phyloP scores from a whole-genome alignment of 2,329 filamentous ascomycete genomes.

The Scytalidium lignicola region DNA sequence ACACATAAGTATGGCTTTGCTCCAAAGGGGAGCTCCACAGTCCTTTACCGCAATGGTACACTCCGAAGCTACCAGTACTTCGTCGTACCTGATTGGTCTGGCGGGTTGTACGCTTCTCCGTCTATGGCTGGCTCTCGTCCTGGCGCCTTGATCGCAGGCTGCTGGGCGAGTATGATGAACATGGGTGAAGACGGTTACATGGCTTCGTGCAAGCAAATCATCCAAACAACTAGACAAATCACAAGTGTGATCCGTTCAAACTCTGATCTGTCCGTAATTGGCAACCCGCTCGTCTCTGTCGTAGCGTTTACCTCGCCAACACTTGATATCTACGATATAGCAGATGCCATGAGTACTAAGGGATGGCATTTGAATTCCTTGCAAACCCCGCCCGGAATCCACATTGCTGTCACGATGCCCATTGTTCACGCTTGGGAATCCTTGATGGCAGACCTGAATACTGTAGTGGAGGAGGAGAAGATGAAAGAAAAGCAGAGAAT shows the following conservation, averaged over 20 bases:
- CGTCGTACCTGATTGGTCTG: slow-evolving; percentile 84
- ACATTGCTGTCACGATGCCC: slow-evolving; percentile 84
- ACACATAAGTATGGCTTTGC: slow-evolving; percentile 99
- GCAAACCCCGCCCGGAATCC: slow-evolving; percentile 82
- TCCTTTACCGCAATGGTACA: slow-evolving; percentile 74
- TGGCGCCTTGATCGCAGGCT: slow-evolving; percentile 85
- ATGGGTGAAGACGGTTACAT: slow-evolving; percentile 83
- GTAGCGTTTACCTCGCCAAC: slow-evolving; percentile 75
- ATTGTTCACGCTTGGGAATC: slow-evolving; percentile 72
- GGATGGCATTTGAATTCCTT: slow-evolving; percentile 94
- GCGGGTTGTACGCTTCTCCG: slow-evolving; percentile 88
- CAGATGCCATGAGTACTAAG: slow-evolving; percentile 72
- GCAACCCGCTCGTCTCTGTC: slow-evolving; percentile 80
- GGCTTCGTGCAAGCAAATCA: slow-evolving; percentile 76
- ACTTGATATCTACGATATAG: slow-evolving; percentile 85
- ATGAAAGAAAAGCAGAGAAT: slow-evolving; percentile 69
- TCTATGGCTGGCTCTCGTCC: slow-evolving; percentile 83
- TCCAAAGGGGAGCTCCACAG: slow-evolving; percentile 87
- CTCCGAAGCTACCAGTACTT: slow-evolving; percentile 90
- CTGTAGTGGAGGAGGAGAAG: slow-evolving; percentile 60
- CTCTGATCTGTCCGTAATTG: slow-evolving; percentile 72
- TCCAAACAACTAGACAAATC: slow-evolving; percentile 76
- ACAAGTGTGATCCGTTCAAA: slow-evolving; percentile 64
- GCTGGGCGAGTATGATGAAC: slow-evolving; percentile 85
- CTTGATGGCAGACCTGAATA: slow-evolving; percentile 66